These are phyloP conservation scores for Mycena olivaceomarginata DNA, from an alignment of 768 basidiomycete genomes.

Conservation along the genomic window DNA sequence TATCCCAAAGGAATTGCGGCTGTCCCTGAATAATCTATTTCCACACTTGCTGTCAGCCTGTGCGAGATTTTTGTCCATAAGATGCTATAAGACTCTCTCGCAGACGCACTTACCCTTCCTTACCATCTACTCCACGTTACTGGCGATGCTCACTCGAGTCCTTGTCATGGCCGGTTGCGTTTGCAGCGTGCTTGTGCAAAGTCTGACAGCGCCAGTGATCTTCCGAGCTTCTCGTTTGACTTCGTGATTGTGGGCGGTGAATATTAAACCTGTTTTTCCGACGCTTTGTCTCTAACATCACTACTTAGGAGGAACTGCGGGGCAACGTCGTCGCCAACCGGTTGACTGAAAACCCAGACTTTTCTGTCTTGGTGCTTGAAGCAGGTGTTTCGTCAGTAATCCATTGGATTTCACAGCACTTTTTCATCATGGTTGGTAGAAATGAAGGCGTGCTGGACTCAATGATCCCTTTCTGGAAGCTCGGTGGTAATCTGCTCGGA, in stretches of 20 bases:
- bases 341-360: slow-evolving; percentile 40
- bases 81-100: slow-evolving; percentile 12
- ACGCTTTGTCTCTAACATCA: not conserved
- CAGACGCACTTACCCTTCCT: not conserved
- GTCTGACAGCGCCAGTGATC: slow-evolving; percentile 14
- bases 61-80: slow-evolving; percentile 10
- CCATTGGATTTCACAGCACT: not conserved
- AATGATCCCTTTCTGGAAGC: slow-evolving; percentile 18
- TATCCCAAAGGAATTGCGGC: slow-evolving; percentile 7
- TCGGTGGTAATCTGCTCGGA: slow-evolving; percentile 4
- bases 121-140: slow-evolving; percentile 7
- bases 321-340: slow-evolving; percentile 41
- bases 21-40: slow-evolving; percentile 9
- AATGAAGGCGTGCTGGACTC: slow-evolving; percentile 32
- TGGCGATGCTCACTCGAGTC: slow-evolving; percentile 4
- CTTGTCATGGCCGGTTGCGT: not conserved
- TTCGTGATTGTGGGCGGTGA: slow-evolving; percentile 34
- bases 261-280: not conserved
- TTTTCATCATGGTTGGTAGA: not conserved
- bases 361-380: slow-evolving; percentile 46
- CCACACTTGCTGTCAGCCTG: slow-evolving; percentile 6
- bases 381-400: slow-evolving; percentile 34
- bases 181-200: not conserved
- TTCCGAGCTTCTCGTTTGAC: slow-evolving; percentile 24
- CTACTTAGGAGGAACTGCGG: slow-evolving; percentile 39